phyloP scores from a whole-genome alignment of 2,329 filamentous ascomycete genomes.

The Myotisia sp. region DNA sequence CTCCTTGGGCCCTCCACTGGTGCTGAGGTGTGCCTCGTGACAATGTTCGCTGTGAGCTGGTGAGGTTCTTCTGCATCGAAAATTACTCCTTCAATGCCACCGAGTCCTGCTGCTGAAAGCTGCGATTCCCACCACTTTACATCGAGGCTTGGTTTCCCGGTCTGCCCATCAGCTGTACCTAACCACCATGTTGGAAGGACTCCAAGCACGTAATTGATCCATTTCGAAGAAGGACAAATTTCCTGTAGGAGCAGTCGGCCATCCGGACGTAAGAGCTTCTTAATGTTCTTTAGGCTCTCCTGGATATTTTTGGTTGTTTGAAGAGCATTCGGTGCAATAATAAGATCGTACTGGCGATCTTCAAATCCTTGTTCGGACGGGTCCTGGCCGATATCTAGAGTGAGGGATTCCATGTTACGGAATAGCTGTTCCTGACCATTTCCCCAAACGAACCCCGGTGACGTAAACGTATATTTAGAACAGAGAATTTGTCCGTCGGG shows the following conservation, averaged over 20 bases:
- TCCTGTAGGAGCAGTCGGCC: not conserved
- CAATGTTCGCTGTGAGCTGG: not conserved
- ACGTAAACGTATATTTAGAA: slow-evolving; percentile 8
- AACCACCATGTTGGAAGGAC: not conserved
- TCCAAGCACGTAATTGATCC: slow-evolving; percentile 4
- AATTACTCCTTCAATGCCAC: not conserved
- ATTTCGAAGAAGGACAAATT: not conserved
- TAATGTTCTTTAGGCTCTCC: slow-evolving; percentile 1
- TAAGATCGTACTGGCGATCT: slow-evolving; percentile 12
- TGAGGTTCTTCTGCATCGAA: not conserved
- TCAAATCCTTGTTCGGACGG: slow-evolving; percentile 14
- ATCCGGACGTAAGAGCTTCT: not conserved
- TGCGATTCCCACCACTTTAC: not conserved
- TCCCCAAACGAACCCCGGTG: no score
- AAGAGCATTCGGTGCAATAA: slow-evolving; percentile 14
- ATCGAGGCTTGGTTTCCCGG: not conserved
- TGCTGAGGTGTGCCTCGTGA: not conserved
- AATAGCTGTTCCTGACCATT: no score
- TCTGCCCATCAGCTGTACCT: not conserved
- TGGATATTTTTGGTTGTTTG: slow-evolving; percentile 15
- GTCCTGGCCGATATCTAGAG: slow-evolving; percentile 13
- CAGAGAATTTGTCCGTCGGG: slow-evolving; percentile 4
- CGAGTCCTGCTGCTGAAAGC: not conserved
- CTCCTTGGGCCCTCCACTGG: no score
- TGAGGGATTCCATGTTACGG: slow-evolving; percentile 3